Evolutionary conservation across 768 basidiomycete species (phyloP), one percentile per base, ranked within the genome.

Genomic region (Pholiota conissans): DNA sequence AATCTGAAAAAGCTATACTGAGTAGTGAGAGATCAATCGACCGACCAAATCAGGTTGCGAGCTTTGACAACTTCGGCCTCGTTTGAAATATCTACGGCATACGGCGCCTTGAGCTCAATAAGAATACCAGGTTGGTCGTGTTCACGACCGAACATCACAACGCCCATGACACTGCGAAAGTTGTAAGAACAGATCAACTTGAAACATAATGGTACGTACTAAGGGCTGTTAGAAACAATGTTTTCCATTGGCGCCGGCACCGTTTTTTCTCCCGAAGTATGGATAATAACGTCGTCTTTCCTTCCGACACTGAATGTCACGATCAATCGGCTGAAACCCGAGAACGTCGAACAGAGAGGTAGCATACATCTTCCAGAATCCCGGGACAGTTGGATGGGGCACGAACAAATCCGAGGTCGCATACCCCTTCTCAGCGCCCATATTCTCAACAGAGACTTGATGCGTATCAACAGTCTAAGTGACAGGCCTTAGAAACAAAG

Each of bases 71-170:
- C 45, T 18, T 65, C 62, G 3, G 49, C 48, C 18, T 61, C 57
- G 27, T 69, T 60, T 13, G 45, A 46, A 22, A 63, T 57, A 39
- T 79, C 68, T n/a, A 75, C 63, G 4, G 65, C 60, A 24, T 69
- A 56, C 3, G 55, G 47, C 3, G 66, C 60, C 7, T 59, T 61
- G 0, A 71, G 65, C 42, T 77, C 75, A 22, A 77, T 67, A 0
- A 75, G 63, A 42, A 74, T 56, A 14, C 77, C 72, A 47, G 69
- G 56, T 42, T 73, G 61, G 68, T 74, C 59, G 27, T 70, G 74
- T 9, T 70, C 73, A 5, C 71, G 67, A 16, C 80, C 79, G 58
- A 83, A 83, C 63, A 82, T 74, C 14, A 80, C 65, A 5, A 69
- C 74, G 18, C 72, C 75, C 14, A 57, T 56, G 16, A 65, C 55